A percentile compares a stretch with the other conserved stretches of the same genome.
phyloP scores from a whole-genome alignment of 1,139 yeast genomes.

The Pichia sp. region DNA sequence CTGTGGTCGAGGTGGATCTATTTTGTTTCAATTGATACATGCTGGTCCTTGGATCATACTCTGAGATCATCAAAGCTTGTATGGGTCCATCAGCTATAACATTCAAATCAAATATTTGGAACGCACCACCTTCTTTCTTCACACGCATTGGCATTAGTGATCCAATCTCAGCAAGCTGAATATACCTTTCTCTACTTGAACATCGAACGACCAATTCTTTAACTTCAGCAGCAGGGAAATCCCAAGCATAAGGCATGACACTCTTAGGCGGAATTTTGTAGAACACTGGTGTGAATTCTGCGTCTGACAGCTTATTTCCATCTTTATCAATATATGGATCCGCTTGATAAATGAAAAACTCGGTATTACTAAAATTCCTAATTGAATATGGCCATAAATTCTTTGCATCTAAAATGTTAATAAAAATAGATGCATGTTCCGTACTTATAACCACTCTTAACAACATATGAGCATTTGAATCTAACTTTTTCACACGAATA shows the following conservation, averaged over 20 bases:
- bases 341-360: slow-evolving; percentile 79
- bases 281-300: slow-evolving; percentile 63
- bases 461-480: slow-evolving; percentile 50
- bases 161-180: slow-evolving; percentile 91
- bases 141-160: slow-evolving; percentile 80
- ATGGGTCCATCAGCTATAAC: slow-evolving; percentile 97
- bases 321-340: slow-evolving; percentile 75
- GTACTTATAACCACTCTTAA: slow-evolving; percentile 68
- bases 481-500: slow-evolving; percentile 62
- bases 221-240: slow-evolving; percentile 84
- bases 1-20: slow-evolving; percentile 24
- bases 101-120: slow-evolving; percentile 70
- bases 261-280: slow-evolving; percentile 83
- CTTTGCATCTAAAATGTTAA: slow-evolving; percentile 68
- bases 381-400: slow-evolving; percentile 91
- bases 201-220: slow-evolving; percentile 74
- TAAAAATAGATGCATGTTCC: slow-evolving; percentile 77
- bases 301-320: slow-evolving; percentile 46
- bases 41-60: slow-evolving; percentile 74
- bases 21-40: slow-evolving; percentile 52
- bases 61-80: slow-evolving; percentile 78
- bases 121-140: slow-evolving; percentile 45
- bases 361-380: slow-evolving; percentile 80
- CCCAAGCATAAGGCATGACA: slow-evolving; percentile 99
- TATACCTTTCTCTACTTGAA: slow-evolving; percentile 69